Conservation (phyloP, 2,329 filamentous ascomycete species). For the Fusarium coffeatum region DNA sequence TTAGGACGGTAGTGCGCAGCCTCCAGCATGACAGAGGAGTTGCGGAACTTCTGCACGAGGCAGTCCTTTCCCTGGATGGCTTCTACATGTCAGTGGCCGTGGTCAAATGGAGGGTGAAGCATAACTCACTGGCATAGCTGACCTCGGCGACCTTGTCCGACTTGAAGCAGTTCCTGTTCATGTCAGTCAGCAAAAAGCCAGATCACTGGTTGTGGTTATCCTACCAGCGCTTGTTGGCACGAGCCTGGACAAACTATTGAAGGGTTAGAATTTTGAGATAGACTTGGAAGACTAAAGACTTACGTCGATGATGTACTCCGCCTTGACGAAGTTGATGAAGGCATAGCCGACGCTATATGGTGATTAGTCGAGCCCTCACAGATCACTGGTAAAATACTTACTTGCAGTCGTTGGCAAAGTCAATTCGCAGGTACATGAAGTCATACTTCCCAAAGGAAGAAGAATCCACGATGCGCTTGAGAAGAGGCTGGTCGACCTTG, state of each 20-base stretch:
- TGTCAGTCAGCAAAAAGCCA: conserved; percentile 4
- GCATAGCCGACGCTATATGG: conserved; percentile 86
- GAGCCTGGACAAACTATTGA: conserved; percentile 75
- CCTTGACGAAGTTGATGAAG: conserved; percentile 89
- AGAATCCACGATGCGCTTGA: conserved; percentile 83
- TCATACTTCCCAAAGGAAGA: conserved; percentile 87
- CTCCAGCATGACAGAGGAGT: conserved; percentile 96
- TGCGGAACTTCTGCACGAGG: conserved; percentile 93
- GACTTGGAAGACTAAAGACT: conserved; percentile 44
- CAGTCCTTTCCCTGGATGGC: conserved; percentile 94
- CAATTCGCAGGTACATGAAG: conserved; percentile 94
- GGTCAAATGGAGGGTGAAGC: fast-evolving
- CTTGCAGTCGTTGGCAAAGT: conserved; percentile 87
- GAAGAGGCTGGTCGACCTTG: conserved; percentile 80
- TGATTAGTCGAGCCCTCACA: conserved; percentile 40
- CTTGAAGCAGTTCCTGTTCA: conserved; percentile 78
- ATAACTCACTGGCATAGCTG: conserved; percentile 89
- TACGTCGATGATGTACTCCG: conserved; percentile 78
- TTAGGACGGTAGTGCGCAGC: conserved; percentile 84
- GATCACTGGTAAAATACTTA: conserved; percentile 56
- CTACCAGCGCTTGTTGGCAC: conserved; percentile 77
- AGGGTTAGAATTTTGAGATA: conserved; percentile 30
- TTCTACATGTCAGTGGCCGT: conserved; percentile 53
- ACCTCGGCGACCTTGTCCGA: conserved; percentile 89
- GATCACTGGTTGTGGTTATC: conserved; percentile 16